phyloP scores from a whole-genome alignment of 164 flowering plant species.

The Platanus orientalis region DNA sequence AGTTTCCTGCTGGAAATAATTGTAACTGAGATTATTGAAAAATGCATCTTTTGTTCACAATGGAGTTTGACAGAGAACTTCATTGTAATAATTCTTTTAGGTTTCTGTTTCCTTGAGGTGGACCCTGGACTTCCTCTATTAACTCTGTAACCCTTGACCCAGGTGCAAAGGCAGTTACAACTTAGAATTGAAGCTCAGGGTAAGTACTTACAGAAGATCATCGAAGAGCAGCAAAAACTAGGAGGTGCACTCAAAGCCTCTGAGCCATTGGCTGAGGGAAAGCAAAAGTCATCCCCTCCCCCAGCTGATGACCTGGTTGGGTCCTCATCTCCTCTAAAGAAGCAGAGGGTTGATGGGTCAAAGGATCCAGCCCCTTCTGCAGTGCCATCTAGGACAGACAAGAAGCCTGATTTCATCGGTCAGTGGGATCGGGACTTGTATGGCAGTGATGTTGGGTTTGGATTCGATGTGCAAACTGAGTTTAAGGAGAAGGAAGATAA shows the following conservation, averaged over 20 bases:
- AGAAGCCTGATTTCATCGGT: conserved; percentile 22
- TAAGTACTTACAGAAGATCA: conserved; percentile 67
- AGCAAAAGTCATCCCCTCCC: conserved; percentile 20
- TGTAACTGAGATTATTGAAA: too few relatives aligned
- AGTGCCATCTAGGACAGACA: conserved; percentile 10
- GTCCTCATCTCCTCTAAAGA: conserved; percentile 34
- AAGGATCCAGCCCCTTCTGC: conserved; percentile 11
- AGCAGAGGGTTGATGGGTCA: conserved; percentile 23
- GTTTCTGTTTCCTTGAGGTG: not conserved
- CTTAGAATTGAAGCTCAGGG: conserved; percentile 79
- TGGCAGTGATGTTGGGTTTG: conserved; percentile 20
- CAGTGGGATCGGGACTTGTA: conserved; percentile 29
- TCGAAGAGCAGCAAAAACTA: conserved; percentile 69
- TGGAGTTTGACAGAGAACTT: too few relatives aligned
- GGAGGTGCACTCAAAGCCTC: conserved; percentile 40
- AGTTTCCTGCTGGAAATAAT: too few relatives aligned
- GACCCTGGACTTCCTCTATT: not conserved
- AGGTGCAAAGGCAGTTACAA: conserved; percentile 74
- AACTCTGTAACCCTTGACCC: conserved; percentile 3
- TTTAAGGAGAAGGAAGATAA: conserved; percentile 20
- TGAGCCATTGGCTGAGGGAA: conserved; percentile 28
- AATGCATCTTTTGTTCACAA: too few relatives aligned
- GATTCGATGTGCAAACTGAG: conserved; percentile 16
- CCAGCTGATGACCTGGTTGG: conserved; percentile 17
- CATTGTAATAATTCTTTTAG: not conserved